Evolutionary conservation across 805 yeast species (phyloP), one percentile per base, ranked within the genome.

Genomic region (Candida namnaoensis): DNA sequence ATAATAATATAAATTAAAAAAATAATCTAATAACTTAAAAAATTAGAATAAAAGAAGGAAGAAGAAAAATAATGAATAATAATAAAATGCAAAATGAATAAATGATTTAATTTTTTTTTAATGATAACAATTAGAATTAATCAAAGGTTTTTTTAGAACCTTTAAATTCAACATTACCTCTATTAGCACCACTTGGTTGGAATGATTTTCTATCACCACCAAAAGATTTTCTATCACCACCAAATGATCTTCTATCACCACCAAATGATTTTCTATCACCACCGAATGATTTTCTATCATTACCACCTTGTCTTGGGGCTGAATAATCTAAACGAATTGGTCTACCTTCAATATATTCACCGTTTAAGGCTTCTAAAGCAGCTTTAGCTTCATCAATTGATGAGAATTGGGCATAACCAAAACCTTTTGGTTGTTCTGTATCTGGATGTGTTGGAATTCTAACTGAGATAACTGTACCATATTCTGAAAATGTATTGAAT

Each of bases 361-460:
- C 98, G 64, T 87, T 85, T 68, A 88, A 66, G 44, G 84, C 90
- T 50, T 82, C 88, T 49, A 85, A 69, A 43, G 98, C 98, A 47
- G 80, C 76, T 66, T 82, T 77, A 54, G 99, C 97, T 64, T 87
- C 95, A 37, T 90, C 98, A 50, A 85, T 72, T 44, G 82, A 74
- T 37, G 84, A 72, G 62, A 77, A 91, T 71, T 93, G 98, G 44
- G 91, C 96, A 68, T 93, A 93, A 52, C 98, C 99, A 71, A 93
- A 93, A 54, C 99, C 99, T 79, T 93, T 93, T 66, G 95, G 95
- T 72, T 91, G 96, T 66, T 88, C 95, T 51, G 98, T 90, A 66
- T 91, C 98, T 60, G 96, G 97, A 71, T 93, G 95, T 36, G 98
- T 91, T 66, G 99, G 99, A 53, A 93, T 72, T 74, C 99, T 83